Conservation (phyloP, 1,284 basidiomycete genomes). For the Boletus semigastroideus region DNA sequence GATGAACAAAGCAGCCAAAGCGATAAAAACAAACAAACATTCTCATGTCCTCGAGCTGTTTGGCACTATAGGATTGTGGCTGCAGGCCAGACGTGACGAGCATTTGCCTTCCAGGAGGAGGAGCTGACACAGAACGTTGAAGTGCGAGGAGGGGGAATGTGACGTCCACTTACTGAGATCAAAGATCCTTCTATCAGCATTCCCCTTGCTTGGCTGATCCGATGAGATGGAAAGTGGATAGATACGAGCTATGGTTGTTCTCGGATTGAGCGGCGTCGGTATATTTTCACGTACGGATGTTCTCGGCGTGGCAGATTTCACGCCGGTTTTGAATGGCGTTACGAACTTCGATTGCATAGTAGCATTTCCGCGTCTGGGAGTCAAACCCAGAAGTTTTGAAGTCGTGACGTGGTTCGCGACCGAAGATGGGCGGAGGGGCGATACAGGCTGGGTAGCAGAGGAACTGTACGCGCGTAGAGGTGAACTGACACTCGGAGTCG, state of each 20-base stretch:
- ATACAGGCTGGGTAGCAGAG: slow-evolving; percentile 4
- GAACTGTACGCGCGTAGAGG: slow-evolving; percentile 32
- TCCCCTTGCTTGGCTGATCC: slow-evolving; percentile 12
- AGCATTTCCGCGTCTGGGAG: slow-evolving; percentile 27
- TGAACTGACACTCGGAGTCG: slow-evolving; percentile 24
- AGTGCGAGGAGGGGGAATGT: not conserved
- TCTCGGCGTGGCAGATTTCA: slow-evolving; percentile 31
- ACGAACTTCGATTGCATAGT: slow-evolving; percentile 49
- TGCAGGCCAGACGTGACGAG: slow-evolving; percentile 51
- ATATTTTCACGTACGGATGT: not conserved
- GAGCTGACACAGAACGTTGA: slow-evolving; percentile 35
- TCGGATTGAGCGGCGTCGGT: not conserved
- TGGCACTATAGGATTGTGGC: slow-evolving; percentile 53
- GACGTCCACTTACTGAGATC: slow-evolving; percentile 42
- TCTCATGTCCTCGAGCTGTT: slow-evolving; percentile 56
- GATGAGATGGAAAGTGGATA: slow-evolving; percentile 24
- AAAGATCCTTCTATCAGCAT: slow-evolving; percentile 34
- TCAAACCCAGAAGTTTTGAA: slow-evolving; percentile 33
- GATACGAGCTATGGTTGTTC: slow-evolving; percentile 11
- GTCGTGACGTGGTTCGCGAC: slow-evolving; percentile 11
- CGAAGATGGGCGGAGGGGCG: slow-evolving; percentile 22
- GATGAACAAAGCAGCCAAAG: not conserved
- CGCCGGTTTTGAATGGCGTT: slow-evolving; percentile 69
- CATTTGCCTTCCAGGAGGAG: slow-evolving; percentile 41
- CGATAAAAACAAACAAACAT: slow-evolving; percentile 46